Evolutionary conservation across 2,329 filamentous ascomycete species (phyloP), one percentile per base, ranked within the genome.

Genomic region (Clonostachys solani): DNA sequence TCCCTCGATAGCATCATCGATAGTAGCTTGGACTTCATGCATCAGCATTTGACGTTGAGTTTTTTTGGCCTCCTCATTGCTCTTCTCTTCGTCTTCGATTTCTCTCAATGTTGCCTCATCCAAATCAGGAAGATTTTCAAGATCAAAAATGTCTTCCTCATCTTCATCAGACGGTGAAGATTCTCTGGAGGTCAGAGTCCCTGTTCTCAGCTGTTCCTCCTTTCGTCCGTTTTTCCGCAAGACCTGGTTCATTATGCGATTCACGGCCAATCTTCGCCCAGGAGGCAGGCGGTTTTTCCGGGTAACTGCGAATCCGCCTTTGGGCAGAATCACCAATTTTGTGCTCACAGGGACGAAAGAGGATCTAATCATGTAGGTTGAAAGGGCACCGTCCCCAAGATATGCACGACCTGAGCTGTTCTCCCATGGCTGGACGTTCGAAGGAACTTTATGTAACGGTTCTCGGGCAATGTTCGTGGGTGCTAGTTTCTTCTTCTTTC

Each of bases 81-180:
- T 67, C 45, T 69, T 65, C 38, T 67, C 64, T 50, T 85, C 81
- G 33, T 77, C 67, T 42, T 84, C 73, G 10, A 87, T 84, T 56
- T 88, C 84, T 40, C 65, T 66, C 69, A 74, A 77, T 1, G 80
- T 84, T 35, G 79, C 73, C 12, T 76, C 69, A 54, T 87, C 83
- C 5, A 57, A 47, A 4, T 56, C 56, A 7, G 60, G 52, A 4
- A 65, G 40, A 37, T 64, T 60, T n/a, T 54, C 53, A 6, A 64
- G 45, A 51, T 76, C 79, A 33, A 76, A 69, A 5, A 73, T 73
- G 9, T 74, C 62, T 43, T 71, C 62, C 7, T 54, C 58, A 34
- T 56, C 51, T 12, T 45, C 42, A 35, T 36, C 42, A 3, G 42
- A 43, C 29, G 40, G 12, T 29, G 18, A 10, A 41, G 42, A 37